Base-by-base conservation (phyloP, 495 filamentous ascomycete species). In the Penicillium longicatenatum region DNA sequence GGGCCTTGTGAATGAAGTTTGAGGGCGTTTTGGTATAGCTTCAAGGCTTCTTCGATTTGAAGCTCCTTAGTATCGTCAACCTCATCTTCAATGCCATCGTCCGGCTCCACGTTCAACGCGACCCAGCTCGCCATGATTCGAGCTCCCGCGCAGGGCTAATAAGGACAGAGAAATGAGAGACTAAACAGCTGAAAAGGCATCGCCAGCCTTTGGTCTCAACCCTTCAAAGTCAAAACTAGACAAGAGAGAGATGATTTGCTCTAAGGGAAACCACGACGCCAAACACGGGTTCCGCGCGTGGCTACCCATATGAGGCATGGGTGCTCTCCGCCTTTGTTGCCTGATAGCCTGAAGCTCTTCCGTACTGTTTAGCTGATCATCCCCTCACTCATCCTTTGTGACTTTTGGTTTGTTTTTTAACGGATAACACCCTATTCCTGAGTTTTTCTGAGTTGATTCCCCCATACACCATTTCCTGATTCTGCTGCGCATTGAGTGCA, bases 1-100 rank as follows among this genome's bases (percentile, higher is more conserved):
- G 91, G 87, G 4, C 94, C 92, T 73, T 94, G 90, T 5, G 92
- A 88, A 65, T 99, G 95, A 58, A 92, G 84, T 70, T 93, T 97
- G 26, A 99, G 76, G 21, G 94, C 94, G 54, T 80, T 88, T 68
- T 97, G 92, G 70, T 98, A 99, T 26, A 93, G 85, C 75, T 97
- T 98, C 58, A 99, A 76, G 26, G 94, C 92, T 72, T 99, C 94
- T 70, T 99, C 94, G 67, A 98, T 93, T 80, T 93, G 93, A 50
- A 99, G 86, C 69, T 98, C 92, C 74, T 90, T 92, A 44, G 92
- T 97, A 58, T 93, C 91, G 64, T 99, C 94, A 66, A 96, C 75
- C 72, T 97, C 94, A 64, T 94, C 91, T 60, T 96, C 91, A 60
- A 87, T 79, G 50, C 88, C 90, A 59, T 94, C 90, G 66, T 97